A percentile compares a stretch with the other conserved stretches of the same genome.
These are phyloP conservation scores for Agaricus blazei DNA, from an alignment of 768 basidiomycete species.

Conservation along the genomic window DNA sequence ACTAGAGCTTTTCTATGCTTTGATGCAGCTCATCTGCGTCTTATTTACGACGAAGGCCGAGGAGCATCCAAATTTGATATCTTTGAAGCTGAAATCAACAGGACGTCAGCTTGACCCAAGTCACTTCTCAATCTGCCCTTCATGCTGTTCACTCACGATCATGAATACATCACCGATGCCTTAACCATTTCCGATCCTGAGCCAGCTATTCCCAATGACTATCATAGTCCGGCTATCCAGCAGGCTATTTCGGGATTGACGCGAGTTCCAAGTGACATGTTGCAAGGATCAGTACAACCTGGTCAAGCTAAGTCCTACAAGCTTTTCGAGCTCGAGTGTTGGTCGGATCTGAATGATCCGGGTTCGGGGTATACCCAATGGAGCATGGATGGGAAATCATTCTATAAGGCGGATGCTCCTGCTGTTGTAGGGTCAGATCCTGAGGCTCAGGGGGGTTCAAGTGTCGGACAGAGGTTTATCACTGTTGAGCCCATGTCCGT, in stretches of 20 bases:
- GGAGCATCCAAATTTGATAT: constrained; percentile 83
- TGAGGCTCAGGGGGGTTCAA: constrained; percentile 27
- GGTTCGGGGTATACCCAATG: constrained; percentile 68
- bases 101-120: constrained; percentile 38
- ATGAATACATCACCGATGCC: constrained; percentile 28
- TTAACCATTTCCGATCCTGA: constrained; percentile 28
- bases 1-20: constrained; percentile 71
- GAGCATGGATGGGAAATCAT: constrained; percentile 54
- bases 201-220: constrained; percentile 32
- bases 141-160: constrained; percentile 48
- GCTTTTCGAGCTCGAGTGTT: constrained; percentile 67
- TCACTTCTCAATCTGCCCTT: constrained; percentile 74
- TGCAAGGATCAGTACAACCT: constrained; percentile 37
- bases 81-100: constrained; percentile 71
- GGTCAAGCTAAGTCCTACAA: constrained; percentile 24
- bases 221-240: constrained; percentile 52
- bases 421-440: constrained; percentile 39
- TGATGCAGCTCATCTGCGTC: constrained; percentile 75
- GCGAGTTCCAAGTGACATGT: constrained; percentile 44
- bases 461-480: constrained; percentile 55
- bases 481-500: constrained; percentile 59
- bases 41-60: constrained; percentile 47
- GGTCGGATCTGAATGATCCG: constrained; percentile 50
- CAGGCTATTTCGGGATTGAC: constrained; percentile 50
- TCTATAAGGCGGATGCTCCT: constrained; percentile 46